Conservation (phyloP, 1,139 yeast species). For the Sugiyamaella paludigena region DNA sequence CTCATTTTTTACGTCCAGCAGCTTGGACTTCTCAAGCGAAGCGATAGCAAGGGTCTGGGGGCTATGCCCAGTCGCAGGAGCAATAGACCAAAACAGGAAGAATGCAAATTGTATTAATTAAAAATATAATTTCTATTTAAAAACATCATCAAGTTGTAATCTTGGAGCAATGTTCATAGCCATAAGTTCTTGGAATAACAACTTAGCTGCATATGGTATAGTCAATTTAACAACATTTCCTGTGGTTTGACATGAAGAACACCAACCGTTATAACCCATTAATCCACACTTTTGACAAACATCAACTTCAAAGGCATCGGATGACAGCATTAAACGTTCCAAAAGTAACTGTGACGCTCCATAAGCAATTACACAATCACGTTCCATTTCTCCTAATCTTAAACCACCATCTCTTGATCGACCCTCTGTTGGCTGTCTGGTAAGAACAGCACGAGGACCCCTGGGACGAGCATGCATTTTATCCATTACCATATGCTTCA, state of each 20-base stretch:
- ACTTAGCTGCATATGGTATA: conserved; percentile 96
- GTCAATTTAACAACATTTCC: conserved; percentile 90
- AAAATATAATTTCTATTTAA: conserved; percentile 36
- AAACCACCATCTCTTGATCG: conserved; percentile 99
- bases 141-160: conserved; percentile 82
- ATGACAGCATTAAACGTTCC: conserved; percentile 93
- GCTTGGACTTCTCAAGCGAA: too few relatives aligned
- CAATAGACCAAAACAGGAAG: too few relatives aligned
- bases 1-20: too few relatives aligned
- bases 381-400: conserved; percentile 98
- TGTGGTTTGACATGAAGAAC: conserved; percentile 88
- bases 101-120: too few relatives aligned
- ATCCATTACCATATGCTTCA: conserved; percentile 98
- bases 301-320: conserved; percentile 97
- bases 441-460: conserved; percentile 97
- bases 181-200: conserved; percentile 90
- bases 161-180: conserved; percentile 99
- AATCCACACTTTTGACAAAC: conserved; percentile 94
- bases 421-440: conserved; percentile 99
- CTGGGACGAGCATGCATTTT: conserved; percentile 99
- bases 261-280: conserved; percentile 98
- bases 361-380: conserved; percentile 99
- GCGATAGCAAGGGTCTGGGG: too few relatives aligned
- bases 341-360: conserved; percentile 95
- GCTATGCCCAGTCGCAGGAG: too few relatives aligned